Conservation (phyloP, 129 eudicot species). For the Saposhnikovia divaricata region DNA sequence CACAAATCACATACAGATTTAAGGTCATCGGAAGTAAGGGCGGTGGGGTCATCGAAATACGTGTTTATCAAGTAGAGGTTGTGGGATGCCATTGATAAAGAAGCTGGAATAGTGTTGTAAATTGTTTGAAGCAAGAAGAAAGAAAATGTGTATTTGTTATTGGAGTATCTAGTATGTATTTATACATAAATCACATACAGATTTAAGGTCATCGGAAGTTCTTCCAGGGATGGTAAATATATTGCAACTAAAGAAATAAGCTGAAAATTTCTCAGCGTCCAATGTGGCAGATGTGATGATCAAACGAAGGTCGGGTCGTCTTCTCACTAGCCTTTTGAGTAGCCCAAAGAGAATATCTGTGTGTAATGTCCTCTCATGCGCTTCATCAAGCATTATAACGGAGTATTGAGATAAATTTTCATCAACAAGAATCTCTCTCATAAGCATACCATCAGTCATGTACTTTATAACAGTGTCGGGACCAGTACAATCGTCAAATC, state of each 20-base stretch:
- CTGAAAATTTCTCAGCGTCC: slow-evolving; percentile 87
- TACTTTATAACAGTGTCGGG: slow-evolving; percentile 90
- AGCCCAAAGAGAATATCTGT: slow-evolving; percentile 86
- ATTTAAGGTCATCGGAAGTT: too few relatives aligned
- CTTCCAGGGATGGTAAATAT: slow-evolving; percentile 91
- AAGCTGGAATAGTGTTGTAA: too few relatives aligned
- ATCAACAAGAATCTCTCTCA: slow-evolving; percentile 51
- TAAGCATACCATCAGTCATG: slow-evolving; percentile 93
- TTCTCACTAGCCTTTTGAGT: slow-evolving; percentile 49
- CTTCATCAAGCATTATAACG: slow-evolving; percentile 80
- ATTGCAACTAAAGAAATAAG: slow-evolving; percentile 65
- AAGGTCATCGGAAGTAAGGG: too few relatives aligned
- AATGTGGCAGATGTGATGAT: slow-evolving; percentile 83
- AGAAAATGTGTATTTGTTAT: too few relatives aligned
- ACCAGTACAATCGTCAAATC: slow-evolving; percentile 88
- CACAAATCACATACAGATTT: too few relatives aligned
- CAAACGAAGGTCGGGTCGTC: slow-evolving; percentile 69
- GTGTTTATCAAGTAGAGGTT: too few relatives aligned
- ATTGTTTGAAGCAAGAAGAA: too few relatives aligned
- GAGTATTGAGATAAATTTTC: slow-evolving; percentile 69
- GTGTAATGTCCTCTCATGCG: slow-evolving; percentile 72
- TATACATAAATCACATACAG: too few relatives aligned
- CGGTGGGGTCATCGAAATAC: too few relatives aligned
- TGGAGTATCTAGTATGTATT: too few relatives aligned
- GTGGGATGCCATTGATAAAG: too few relatives aligned